Evolutionary conservation across 352 stramenopile genomes (phyloP), one percentile per base, ranked within the genome.

Genomic region (Thraustochytrium striatum): DNA sequence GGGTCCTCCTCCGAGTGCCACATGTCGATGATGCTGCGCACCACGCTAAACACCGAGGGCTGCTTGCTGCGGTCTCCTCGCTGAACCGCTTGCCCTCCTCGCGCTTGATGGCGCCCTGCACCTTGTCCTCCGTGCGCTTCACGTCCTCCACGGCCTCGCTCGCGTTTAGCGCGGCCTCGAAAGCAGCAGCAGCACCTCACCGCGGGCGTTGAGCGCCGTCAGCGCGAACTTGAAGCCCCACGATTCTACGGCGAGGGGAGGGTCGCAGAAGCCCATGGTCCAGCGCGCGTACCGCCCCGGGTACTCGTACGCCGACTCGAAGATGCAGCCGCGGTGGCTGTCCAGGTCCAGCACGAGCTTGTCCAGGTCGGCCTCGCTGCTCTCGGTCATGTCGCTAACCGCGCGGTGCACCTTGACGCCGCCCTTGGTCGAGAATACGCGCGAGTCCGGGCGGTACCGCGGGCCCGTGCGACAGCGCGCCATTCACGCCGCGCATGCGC

Each of bases 221-320:
- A 95, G 88, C 50, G 83, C 88, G 81, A 91, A 95, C 35, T 86
- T 75, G 55, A 83, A 57, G 25, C 83, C 87, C 25, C 80, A 84
- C n/a, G 88, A 87, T 1, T 86, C 86, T 32, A 95, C 82, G 81
- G 91, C 85, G 58, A 95, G 70, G 2, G 89, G 88, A n/a, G 90
- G 90, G 81, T 93, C 86, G 30, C 89, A 84, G 79, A 95, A 94
- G 41, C 90, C 90, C 0, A 95, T 82, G 1, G 89, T 93, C 90
- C 90, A 95, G 73, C 89, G 87, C 62, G 90, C 88, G 83, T 95
- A 94, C 65, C 83, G 82, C 55, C 55, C 57, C 41, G 72, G 39
- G 5, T 75, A 80, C 43, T 80, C 70, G 33, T 80, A 80, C n/a
- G 70, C 70, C 19, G 55, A 72, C 58, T 80, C 70, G 33, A 80